Conservation (phyloP, 345 rosid species). For the Linum usitatissimum region DNA sequence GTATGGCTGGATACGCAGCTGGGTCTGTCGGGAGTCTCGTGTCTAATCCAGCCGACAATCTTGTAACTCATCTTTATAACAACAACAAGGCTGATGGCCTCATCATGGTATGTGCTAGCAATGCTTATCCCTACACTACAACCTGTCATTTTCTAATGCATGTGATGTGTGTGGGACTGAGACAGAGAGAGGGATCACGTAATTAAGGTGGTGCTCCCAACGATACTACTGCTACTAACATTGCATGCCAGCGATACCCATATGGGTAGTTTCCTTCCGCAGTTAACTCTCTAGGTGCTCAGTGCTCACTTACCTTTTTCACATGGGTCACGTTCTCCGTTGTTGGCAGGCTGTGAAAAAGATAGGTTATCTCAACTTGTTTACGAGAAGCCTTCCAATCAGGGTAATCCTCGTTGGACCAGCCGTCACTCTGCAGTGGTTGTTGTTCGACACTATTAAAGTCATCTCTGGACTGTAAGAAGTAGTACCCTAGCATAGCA, state of each 20-base stretch:
- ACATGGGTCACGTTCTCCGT: constrained; percentile 1
- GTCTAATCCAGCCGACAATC: constrained; percentile 56
- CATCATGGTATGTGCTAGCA: constrained; percentile 21
- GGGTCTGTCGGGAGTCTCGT: constrained; percentile 53
- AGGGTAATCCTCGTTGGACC: constrained; percentile 55
- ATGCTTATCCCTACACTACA: no score
- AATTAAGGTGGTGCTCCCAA: neutral
- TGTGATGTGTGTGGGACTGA: no score
- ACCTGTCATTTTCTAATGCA: no score
- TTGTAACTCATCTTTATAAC: constrained; percentile 38
- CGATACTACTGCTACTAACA: neutral
- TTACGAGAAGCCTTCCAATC: constrained; percentile 54
- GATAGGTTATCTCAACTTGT: constrained; percentile 43
- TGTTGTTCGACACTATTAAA: constrained; percentile 45
- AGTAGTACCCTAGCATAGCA: neutral
- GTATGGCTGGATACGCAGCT: constrained; percentile 68
- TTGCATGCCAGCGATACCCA: neutral
- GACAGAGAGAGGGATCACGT: neutral
- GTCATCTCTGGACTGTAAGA: constrained; percentile 56
- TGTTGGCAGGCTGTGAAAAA: constrained; percentile 41
- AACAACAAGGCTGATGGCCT: constrained; percentile 39
- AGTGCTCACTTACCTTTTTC: neutral
- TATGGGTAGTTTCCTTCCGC: neutral
- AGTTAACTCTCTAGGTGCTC: neutral
- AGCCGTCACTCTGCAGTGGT: constrained; percentile 50